Evolutionary conservation across 352 stramenopile species (phyloP).

Genomic region (Phytophthora ramorum): DNA sequence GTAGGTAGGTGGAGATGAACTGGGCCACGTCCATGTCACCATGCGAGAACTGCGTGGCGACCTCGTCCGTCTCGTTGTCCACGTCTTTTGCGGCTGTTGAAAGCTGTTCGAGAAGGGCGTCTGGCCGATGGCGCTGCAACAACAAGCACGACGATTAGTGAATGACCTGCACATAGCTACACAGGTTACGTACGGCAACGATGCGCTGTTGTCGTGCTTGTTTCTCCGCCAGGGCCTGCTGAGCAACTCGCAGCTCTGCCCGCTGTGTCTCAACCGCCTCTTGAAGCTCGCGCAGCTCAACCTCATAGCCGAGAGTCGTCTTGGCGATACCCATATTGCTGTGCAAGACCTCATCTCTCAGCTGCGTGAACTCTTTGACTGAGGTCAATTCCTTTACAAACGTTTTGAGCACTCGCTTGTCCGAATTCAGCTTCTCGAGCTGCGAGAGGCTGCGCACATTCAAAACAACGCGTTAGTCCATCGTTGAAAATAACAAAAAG

Average conservation of each 20-base stretch:
- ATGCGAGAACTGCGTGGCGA: slow-evolving; percentile 76
- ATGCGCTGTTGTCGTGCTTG: slow-evolving; percentile 75
- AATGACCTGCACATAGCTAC: background rate
- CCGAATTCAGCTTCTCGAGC: slow-evolving; percentile 67
- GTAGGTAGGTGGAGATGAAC: slow-evolving; percentile 74
- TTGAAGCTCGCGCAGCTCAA: slow-evolving; percentile 57
- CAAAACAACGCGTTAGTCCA: slow-evolving; percentile 7
- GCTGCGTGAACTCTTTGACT: slow-evolving; percentile 73
- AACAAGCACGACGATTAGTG: slow-evolving; percentile 6
- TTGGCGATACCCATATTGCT: slow-evolving; percentile 83
- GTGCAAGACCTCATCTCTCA: slow-evolving; percentile 78
- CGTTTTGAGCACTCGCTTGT: slow-evolving; percentile 66
- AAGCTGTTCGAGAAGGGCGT: slow-evolving; percentile 78
- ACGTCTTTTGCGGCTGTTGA: slow-evolving; percentile 59
- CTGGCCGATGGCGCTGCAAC: slow-evolving; percentile 66
- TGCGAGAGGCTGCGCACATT: slow-evolving; percentile 45
- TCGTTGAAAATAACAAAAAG: too few relatives aligned
- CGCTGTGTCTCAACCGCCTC: slow-evolving; percentile 57
- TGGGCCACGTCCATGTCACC: slow-evolving; percentile 72
- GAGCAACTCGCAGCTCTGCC: slow-evolving; percentile 50
- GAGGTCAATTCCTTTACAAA: slow-evolving; percentile 68
- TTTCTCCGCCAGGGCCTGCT: slow-evolving; percentile 71
- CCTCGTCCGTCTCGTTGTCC: slow-evolving; percentile 74
- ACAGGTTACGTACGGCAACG: slow-evolving; percentile 50
- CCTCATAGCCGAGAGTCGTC: slow-evolving; percentile 70